Base-by-base conservation (phyloP, 305 asterid species). In the Fraxinus xanthoxyloides region DNA sequence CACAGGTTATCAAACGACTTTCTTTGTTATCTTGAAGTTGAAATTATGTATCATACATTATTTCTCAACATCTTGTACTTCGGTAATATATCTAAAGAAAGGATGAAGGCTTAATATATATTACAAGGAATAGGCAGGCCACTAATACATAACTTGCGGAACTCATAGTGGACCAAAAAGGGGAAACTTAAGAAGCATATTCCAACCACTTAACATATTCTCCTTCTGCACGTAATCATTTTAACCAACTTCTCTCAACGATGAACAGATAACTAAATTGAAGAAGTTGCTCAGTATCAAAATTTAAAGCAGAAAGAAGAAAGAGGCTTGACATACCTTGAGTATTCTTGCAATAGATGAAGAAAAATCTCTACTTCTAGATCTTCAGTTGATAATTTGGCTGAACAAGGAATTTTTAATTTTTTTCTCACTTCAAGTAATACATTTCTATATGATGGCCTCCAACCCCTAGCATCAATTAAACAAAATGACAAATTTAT, bases 351-450 rank as follows among this genome's bases (percentile, higher is more conserved):
- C 86, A 93, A 84, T 86, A 96, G 92, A 88, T 93, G 96, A 85
- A 96, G 98, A 87, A 91, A 96, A 77, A 94, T 93, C 95, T 96
- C 99, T 5, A 87, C 90, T 85, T 96, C 99, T 72, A 96, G 90
- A 86, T 89, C 98, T 91, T 91, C 97, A 5, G 95, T 86, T 15
- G 97, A 86, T 85, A 97, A 83, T 85, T 94, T 94, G 81, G 95
- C 81, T 35, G 98, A 97, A 87, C 99, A 97, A 69, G 87, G 95
- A 83, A 97, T 78, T 31, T 87, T 91, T 76, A 94, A 83, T 77
- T 87, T 91, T 83, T 92, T 93, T 87, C 96, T 88, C 77, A 97
- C 90, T 86, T 87, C 97, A 87, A 94, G 98, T 87, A 97, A 84
- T 80, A 92, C 96, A 46, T 87, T 90, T 88, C 96, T 89, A 82